Evolutionary conservation across 164 flowering plant species (phyloP).

Genomic region (Tetracentron sinense): DNA sequence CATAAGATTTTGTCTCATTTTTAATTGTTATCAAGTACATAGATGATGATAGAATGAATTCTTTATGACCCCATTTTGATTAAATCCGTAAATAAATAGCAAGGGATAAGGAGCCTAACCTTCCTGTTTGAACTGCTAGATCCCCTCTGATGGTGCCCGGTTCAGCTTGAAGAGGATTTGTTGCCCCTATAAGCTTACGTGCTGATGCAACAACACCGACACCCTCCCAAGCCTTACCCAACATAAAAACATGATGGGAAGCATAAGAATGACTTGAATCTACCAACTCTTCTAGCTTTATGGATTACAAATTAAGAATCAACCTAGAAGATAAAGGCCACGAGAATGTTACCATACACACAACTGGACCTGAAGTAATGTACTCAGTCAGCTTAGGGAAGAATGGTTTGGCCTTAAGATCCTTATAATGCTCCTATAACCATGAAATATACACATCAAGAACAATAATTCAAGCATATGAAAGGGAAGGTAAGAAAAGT

Average conservation of each 20-base stretch:
- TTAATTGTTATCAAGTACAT: background rate
- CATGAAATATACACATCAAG: constrained; percentile 3
- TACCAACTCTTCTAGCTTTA: background rate
- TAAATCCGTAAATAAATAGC: background rate
- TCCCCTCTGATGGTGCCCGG: constrained; percentile 99
- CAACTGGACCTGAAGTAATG: constrained; percentile 96
- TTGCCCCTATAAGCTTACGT: constrained; percentile 86
- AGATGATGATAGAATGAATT: background rate
- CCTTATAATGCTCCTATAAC: constrained; percentile 91
- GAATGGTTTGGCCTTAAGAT: constrained; percentile 73
- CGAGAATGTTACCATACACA: constrained; percentile 72
- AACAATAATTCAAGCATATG: background rate
- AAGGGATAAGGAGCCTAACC: constrained; percentile 37
- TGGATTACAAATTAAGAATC: too few species aligned
- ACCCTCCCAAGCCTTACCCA: constrained; percentile 91
- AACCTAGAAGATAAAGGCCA: background rate
- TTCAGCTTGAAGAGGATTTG: constrained; percentile 94
- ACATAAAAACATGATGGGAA: constrained; percentile 3
- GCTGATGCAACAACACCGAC: constrained; percentile 95
- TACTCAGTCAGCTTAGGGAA: constrained; percentile 82
- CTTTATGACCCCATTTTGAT: background rate
- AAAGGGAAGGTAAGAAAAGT: background rate
- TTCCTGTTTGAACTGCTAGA: constrained; percentile 95
- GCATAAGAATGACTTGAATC: background rate
- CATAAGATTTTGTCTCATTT: constrained; percentile 1